Conservation (phyloP, 2,329 filamentous ascomycete species). For the Pseudogymnoascus sp. region DNA sequence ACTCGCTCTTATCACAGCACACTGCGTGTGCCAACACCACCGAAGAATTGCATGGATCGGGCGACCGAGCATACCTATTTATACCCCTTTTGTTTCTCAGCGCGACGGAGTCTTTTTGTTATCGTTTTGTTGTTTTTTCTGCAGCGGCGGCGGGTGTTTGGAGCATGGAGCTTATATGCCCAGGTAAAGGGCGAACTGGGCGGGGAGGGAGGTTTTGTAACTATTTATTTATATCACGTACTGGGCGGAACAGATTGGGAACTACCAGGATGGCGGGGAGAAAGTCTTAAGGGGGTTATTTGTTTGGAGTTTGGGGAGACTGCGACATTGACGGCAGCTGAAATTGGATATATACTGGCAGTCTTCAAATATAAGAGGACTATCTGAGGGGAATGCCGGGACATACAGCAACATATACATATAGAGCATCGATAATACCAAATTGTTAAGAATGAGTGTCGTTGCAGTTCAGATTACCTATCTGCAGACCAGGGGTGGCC, state of each 20-base stretch:
- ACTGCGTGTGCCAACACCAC: not conserved
- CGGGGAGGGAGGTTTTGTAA: not conserved
- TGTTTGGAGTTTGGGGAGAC: not conserved
- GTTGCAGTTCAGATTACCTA: not conserved
- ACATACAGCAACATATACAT: not conserved
- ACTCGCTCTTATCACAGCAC: not conserved
- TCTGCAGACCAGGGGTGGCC: constrained; percentile 1
- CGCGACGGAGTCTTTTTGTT: not conserved
- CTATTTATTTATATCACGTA: constrained; percentile 5
- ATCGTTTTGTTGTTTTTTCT: not conserved
- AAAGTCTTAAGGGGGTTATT: not conserved
- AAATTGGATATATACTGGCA: not conserved
- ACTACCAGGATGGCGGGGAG: not conserved
- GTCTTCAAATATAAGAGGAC: not conserved
- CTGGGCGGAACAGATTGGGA: not conserved
- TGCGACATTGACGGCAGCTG: not conserved
- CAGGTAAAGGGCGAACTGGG: not conserved
- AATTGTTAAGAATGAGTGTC: constrained; percentile 3
- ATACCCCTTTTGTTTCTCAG: constrained; percentile 8
- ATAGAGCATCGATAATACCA: constrained; percentile 4
- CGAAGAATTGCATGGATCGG: not conserved
- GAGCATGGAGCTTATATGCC: constrained; percentile 2
- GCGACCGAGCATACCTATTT: constrained; percentile 6
- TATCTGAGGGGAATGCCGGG: not conserved
- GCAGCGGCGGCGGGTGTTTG: not conserved